Percentiles rank a stretch among this genome's conserved stretches.
Conservation (phyloP, 148 eudicot species). For the Arbutus unedo region DNA sequence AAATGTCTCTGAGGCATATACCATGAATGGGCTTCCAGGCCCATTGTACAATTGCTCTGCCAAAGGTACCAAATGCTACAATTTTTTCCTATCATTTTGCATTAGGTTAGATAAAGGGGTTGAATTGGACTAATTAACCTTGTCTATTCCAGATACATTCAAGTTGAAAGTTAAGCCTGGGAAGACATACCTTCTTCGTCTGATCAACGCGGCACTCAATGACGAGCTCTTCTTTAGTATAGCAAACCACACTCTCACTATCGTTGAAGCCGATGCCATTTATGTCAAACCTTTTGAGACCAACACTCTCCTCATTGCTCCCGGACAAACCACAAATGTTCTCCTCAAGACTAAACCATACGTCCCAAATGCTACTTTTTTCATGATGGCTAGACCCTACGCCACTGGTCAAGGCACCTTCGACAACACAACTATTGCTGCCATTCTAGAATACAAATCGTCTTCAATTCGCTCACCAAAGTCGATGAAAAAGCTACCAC, state of each 20-base stretch:
- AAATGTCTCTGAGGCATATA: slow-evolving; percentile 58
- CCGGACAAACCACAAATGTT: slow-evolving; percentile 60
- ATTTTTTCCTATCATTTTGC: background rate
- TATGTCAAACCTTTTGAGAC: slow-evolving; percentile 51
- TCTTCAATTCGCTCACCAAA: background rate
- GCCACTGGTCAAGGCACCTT: slow-evolving; percentile 60
- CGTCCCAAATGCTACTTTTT: slow-evolving; percentile 46
- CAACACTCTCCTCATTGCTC: slow-evolving; percentile 32
- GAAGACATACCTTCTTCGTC: slow-evolving; percentile 48
- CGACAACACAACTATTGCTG: slow-evolving; percentile 64
- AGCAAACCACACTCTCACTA: slow-evolving; percentile 49
- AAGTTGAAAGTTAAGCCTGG: slow-evolving; percentile 52
- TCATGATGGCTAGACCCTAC: slow-evolving; percentile 63
- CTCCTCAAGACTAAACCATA: slow-evolving; percentile 41
- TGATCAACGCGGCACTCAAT: slow-evolving; percentile 66
- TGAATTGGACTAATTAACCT: background rate
- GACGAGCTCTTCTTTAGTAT: slow-evolving; percentile 65
- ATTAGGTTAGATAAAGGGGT: background rate
- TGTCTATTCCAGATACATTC: slow-evolving; percentile 38
- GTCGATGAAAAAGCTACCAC: slow-evolving; percentile 39
- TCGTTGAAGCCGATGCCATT: slow-evolving; percentile 47
- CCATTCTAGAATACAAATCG: slow-evolving; percentile 46
- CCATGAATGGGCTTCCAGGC: slow-evolving; percentile 59
- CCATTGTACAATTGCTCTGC: slow-evolving; percentile 52
- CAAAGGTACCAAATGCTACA: slow-evolving; percentile 35